Percentiles rank a stretch among this genome's conserved stretches.
These are phyloP conservation scores for Asterella californica DNA, from an alignment of 225 moss, liverwort and hornwort genomes.

Conservation along the genomic window DNA sequence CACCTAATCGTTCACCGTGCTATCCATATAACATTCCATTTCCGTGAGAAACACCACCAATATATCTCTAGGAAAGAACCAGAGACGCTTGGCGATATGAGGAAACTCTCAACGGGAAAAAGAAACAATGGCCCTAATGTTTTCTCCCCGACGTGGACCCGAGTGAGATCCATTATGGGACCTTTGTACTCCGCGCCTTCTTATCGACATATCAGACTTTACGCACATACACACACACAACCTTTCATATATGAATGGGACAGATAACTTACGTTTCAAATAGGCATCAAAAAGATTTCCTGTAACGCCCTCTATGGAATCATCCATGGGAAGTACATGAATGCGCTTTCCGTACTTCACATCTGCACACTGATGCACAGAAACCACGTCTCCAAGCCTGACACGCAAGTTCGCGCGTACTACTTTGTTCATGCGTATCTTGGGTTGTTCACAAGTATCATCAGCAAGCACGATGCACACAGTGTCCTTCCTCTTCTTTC, in stretches of 20 bases:
- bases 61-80: too few relatives aligned
- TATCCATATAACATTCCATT: background rate
- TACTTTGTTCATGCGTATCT: conserved; percentile 94
- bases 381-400: conserved; percentile 80
- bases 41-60: too few relatives aligned
- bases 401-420: conserved; percentile 82
- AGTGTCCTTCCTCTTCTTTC: conserved; percentile 88
- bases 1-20: too few relatives aligned
- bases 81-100: too few relatives aligned
- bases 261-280: conserved; percentile 55
- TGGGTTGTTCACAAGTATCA: conserved; percentile 73
- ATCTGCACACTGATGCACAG: conserved; percentile 87
- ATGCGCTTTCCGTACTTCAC: conserved; percentile 88
- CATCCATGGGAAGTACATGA: conserved; percentile 88
- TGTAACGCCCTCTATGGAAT: conserved; percentile 80
- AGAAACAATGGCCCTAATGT: too few relatives aligned
- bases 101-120: too few relatives aligned
- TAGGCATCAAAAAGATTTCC: conserved; percentile 84
- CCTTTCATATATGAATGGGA: background rate
- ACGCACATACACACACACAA: background rate
- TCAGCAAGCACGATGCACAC: conserved; percentile 85
- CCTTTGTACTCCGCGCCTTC: background rate
- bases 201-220: background rate
- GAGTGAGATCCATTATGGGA: too few relatives aligned
- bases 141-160: too few relatives aligned